Evolutionary conservation across 257 asterid genomes (phyloP), one percentile per base, ranked within the genome.

Genomic region (Fraxinus quadrangulata): DNA sequence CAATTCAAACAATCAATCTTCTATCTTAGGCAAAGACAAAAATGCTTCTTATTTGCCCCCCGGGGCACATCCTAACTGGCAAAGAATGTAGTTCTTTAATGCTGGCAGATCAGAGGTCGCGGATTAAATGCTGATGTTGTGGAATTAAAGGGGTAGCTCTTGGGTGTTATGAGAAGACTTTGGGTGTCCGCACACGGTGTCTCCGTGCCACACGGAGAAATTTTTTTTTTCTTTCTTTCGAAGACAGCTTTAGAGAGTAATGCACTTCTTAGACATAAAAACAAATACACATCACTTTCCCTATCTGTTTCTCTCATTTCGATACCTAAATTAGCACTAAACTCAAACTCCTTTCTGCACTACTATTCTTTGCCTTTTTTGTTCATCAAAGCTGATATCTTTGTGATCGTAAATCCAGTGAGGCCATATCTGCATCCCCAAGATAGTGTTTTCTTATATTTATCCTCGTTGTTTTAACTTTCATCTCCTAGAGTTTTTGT

Each of bases 241-340:
- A 94, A 94, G 99, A 92, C 87, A 94, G 94, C 99, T 94, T 94
- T 83, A 89, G 97, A 90, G 96, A 94, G 99, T 94, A 91, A 92
- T 81, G 80, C 34, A 37, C 74, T 71, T 78, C 79, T 42, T 81
- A 63, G 67, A 21, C 30, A 21, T 59, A 59, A 21, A 19, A 10
- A 45, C 59, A 14, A 47, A 59, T 76, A 11, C 67, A 8, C 66
- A 40, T 76, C 66, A 65, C 56, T 59, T 71, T 45, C 76, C 16
- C 77, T 76, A 16, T 63, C 13, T 79, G 70, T 80, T 70, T 77
- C 73, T 71, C 75, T 40, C 72, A 69, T 68, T 56, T 37, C 34
- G 16, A 5, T 21, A 33, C 28, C 68, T 70, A 63, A 12, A 23
- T 47, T 31, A 34, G 39, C 33, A 21, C 47, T 33, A 1, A 47